Evolutionary conservation across 352 stramenopile species (phyloP).

Genomic region (Blastocystis sp.): DNA sequence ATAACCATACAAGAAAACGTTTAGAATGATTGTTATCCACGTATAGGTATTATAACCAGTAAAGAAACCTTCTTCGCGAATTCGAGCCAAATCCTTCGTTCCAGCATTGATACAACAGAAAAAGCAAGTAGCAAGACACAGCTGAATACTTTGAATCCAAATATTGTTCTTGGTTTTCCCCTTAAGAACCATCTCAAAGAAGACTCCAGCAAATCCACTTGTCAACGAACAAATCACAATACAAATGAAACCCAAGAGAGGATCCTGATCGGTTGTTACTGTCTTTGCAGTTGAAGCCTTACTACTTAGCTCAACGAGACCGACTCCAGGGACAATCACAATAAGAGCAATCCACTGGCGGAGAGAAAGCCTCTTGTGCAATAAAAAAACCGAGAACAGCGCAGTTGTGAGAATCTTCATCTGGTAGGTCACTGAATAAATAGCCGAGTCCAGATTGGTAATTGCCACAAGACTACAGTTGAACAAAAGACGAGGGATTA

Average conservation of each 20-base stretch:
- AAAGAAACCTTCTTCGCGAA: constrained; percentile 64
- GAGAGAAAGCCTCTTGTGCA: constrained; percentile 75
- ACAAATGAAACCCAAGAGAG: constrained; percentile 74
- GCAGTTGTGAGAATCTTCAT: constrained; percentile 84
- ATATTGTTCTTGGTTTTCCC: constrained; percentile 75
- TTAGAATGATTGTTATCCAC: constrained; percentile 78
- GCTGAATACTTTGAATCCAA: constrained; percentile 83
- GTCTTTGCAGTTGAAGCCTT: constrained; percentile 31
- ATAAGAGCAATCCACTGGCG: constrained; percentile 79
- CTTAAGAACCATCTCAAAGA: constrained; percentile 86
- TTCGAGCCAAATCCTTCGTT: constrained; percentile 15
- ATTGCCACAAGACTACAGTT: constrained; percentile 73
- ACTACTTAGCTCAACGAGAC: constrained; percentile 73
- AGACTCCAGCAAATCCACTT: constrained; percentile 81
- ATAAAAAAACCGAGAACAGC: constrained; percentile 80
- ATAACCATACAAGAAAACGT: constrained; percentile 72
- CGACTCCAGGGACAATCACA: constrained; percentile 76
- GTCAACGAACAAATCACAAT: constrained; percentile 78
- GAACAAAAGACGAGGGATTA: constrained; percentile 70
- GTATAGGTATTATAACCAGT: constrained; percentile 69
- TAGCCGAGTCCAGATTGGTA: constrained; percentile 78
- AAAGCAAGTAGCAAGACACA: constrained; percentile 70
- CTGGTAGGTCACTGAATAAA: constrained; percentile 84
- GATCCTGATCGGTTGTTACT: constrained; percentile 69
- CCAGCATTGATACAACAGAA: constrained; percentile 60